phyloP scores from a whole-genome alignment of 2,329 filamentous ascomycete genomes.

The Beauveria sp. region DNA sequence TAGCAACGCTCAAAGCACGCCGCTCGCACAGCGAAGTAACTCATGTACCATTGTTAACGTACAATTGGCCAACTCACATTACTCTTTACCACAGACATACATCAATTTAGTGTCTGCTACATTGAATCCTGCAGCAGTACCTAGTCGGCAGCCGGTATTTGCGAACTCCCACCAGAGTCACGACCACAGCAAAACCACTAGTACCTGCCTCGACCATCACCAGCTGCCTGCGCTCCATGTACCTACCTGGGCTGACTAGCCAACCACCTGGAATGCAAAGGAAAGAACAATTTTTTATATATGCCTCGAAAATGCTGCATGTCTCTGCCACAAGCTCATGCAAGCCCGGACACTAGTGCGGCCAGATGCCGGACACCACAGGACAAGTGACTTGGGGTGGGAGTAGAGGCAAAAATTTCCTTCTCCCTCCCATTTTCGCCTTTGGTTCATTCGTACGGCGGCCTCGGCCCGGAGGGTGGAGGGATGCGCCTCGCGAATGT shows the following conservation, averaged over 20 bases:
- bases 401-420: too few relatives aligned
- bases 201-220: background rate
- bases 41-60: too few relatives aligned
- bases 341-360: constrained; percentile 8
- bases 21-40: too few relatives aligned
- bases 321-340: constrained; percentile 7
- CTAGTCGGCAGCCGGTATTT: too few relatives aligned
- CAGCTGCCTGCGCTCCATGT: background rate
- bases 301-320: constrained; percentile 7
- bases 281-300: background rate
- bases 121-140: background rate
- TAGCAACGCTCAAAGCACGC: too few relatives aligned
- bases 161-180: too few relatives aligned
- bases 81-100: background rate
- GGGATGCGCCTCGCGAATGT: background rate
- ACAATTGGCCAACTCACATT: background rate
- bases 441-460: background rate
- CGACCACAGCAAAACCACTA: background rate
- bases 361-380: constrained; percentile 1
- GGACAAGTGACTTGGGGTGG: too few relatives aligned
- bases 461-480: background rate
- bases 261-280: background rate
- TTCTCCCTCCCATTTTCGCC: background rate
- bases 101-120: background rate
- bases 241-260: background rate